Percentiles rank a stretch among this genome's conserved stretches.
These are phyloP conservation scores for Rhodotorula sp. DNA, from an alignment of 1,284 basidiomycete species.

Conservation along the genomic window DNA sequence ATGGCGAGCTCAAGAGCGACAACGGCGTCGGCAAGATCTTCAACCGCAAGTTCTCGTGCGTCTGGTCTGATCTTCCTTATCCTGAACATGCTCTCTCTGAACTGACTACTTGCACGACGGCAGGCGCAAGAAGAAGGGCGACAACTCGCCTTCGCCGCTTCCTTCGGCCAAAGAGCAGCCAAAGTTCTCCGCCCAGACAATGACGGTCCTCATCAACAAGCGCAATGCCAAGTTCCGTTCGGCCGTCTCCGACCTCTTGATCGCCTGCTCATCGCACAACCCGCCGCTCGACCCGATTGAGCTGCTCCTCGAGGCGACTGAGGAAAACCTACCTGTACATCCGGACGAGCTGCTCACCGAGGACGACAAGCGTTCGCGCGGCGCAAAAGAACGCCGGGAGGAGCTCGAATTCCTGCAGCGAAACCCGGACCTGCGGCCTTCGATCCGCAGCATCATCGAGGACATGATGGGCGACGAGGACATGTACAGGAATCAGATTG, in stretches of 20 bases:
- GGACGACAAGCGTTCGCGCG: conserved; percentile 24
- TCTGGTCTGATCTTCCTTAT: not conserved
- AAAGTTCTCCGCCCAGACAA: conserved; percentile 41
- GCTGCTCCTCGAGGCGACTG: conserved; percentile 66
- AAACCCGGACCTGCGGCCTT: conserved; percentile 59
- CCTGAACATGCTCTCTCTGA: not conserved
- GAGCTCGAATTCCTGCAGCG: conserved; percentile 43
- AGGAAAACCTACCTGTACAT: conserved; percentile 68
- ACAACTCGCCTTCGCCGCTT: conserved; percentile 1
- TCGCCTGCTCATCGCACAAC: conserved; percentile 56
- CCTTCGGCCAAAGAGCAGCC: conserved; percentile 13
- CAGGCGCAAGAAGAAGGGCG: conserved; percentile 35
- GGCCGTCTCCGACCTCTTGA: conserved; percentile 74
- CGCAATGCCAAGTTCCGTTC: conserved; percentile 66
- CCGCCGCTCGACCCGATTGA: conserved; percentile 62
- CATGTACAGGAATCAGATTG: conserved; percentile 71
- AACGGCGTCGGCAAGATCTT: conserved; percentile 51
- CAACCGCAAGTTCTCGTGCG: conserved; percentile 37
- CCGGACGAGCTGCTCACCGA: conserved; percentile 31
- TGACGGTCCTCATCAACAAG: conserved; percentile 68
- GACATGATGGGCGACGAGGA: conserved; percentile 57
- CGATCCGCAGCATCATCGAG: conserved; percentile 62
- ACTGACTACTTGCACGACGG: not conserved
- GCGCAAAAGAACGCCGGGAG: conserved; percentile 33
- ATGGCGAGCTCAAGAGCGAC: conserved; percentile 50